Conservation (phyloP, 306 rosid genomes). For the Vigna nakashimae region DNA sequence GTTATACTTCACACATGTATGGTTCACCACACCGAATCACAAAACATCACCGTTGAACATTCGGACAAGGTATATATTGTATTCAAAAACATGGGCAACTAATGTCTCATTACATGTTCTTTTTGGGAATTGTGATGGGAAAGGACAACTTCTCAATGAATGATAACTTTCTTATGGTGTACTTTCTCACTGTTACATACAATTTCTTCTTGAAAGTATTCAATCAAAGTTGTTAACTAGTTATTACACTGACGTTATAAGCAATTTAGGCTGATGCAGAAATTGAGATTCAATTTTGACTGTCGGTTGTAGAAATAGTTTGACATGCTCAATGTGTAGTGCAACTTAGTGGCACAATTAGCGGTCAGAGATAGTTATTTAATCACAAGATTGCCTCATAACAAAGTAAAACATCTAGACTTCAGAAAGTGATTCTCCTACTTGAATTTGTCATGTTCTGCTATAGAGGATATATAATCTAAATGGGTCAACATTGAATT, state of each 20-base stretch:
- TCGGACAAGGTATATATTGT: slow-evolving; percentile 43
- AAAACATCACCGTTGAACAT: slow-evolving; percentile 28
- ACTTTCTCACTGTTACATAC: slow-evolving; percentile 25
- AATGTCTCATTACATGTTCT: slow-evolving; percentile 36
- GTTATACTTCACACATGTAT: slow-evolving; percentile 32
- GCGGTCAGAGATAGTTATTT: not conserved
- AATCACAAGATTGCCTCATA: not conserved
- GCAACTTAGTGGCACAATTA: slow-evolving; percentile 19
- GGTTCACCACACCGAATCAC: slow-evolving; percentile 36
- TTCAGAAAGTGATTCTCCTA: slow-evolving; percentile 10
- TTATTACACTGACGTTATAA: not conserved
- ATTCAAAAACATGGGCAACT: slow-evolving; percentile 34
- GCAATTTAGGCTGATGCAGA: slow-evolving; percentile 1
- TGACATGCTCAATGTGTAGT: not conserved
- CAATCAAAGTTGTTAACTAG: slow-evolving; percentile 2
- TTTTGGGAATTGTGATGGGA: slow-evolving; percentile 50
- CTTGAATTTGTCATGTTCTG: slow-evolving; percentile 15
- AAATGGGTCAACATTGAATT: slow-evolving; percentile 29
- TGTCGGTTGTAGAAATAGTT: not conserved
- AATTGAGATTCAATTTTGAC: not conserved
- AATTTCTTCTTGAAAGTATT: slow-evolving; percentile 7
- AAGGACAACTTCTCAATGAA: slow-evolving; percentile 36
- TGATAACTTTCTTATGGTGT: slow-evolving; percentile 23
- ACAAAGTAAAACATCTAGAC: not conserved
- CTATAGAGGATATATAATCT: slow-evolving; percentile 23